Base-by-base conservation (phyloP, 768 basidiomycete species). In the Cystobasidium onofrii region DNA sequence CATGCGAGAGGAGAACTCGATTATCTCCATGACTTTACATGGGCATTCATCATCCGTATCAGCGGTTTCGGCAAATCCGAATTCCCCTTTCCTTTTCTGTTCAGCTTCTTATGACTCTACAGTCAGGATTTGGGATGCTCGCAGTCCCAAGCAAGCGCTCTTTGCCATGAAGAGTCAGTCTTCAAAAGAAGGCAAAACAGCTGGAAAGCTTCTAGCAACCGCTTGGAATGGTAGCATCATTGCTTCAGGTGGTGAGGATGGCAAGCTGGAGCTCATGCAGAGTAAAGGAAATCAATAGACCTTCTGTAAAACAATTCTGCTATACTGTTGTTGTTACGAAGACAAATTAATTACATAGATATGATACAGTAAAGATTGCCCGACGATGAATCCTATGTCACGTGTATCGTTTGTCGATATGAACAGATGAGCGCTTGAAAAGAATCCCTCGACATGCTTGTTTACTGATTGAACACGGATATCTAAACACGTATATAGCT, bases 221-320 rank as follows among this genome's bases (percentile, higher is more conserved):
- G 83, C 82, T 67, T 83, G 83, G 83, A 81, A 84, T 76, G 83
- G 83, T 9, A 81, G 81, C 77, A 64, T 82, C 15, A 62, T 83
- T 27, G 82, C 81, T 0, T 81, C 81, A 4, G 83, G 83, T 25
- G 83, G 83, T 0, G 83, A 84, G 76, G 82, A 83, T 70, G 80
- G 80, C 1, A 81, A 81, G 73, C 79, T 83, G 54, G 70, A 77
- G 73, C 64, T 75, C 36, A 67, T 57, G 60, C 36, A 64, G 54
- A 70, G 73, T 29, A 75, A 64, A 33, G 67, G 75, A 0, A 73
- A 33, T n/a, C 15, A 44, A 52, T 31, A 64, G 44, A 41, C 55
- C 23, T 39, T 50, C 46, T 20, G 20, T 50, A 15, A 39, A 15
- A 27, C 52, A 61, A 55, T 62, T 10, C 55, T 52, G 54, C 60